These are phyloP conservation scores for Pythium periplocum DNA, from an alignment of 352 stramenopile genomes.

Conservation along the genomic window DNA sequence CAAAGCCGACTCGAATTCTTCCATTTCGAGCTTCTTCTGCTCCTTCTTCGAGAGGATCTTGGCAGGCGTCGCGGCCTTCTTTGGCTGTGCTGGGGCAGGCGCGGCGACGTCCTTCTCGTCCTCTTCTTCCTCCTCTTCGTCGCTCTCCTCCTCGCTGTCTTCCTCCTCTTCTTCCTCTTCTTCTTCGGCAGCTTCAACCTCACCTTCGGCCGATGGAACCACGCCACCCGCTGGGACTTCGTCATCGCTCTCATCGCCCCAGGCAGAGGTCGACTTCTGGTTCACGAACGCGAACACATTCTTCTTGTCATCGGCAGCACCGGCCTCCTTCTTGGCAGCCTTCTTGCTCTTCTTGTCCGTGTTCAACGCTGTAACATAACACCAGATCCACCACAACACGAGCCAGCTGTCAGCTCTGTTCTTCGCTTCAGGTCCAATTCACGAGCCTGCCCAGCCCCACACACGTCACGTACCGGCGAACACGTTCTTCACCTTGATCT, in stretches of 20 bases:
- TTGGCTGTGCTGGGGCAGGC: constrained; percentile 17
- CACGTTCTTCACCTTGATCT: constrained; percentile 19
- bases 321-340: constrained; percentile 26
- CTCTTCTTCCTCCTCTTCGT: constrained; percentile 42
- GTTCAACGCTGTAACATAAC: constrained; percentile 53
- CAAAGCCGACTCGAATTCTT: constrained; percentile 66
- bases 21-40: constrained; percentile 72
- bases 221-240: constrained; percentile 40
- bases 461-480: constrained; percentile 17
- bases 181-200: constrained; percentile 21
- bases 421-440: not conserved
- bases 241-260: constrained; percentile 70
- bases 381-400: constrained; percentile 8
- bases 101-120: constrained; percentile 28
- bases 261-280: constrained; percentile 52
- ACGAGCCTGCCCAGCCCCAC: not conserved
- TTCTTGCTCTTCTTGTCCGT: constrained; percentile 71
- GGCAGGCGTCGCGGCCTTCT: constrained; percentile 25
- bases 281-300: constrained; percentile 70
- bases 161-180: constrained; percentile 34
- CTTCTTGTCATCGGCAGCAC: constrained; percentile 30
- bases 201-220: constrained; percentile 10
- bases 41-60: constrained; percentile 74
- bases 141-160: constrained; percentile 26
- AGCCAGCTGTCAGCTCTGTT: not conserved